These are phyloP conservation scores for Lactuca sativa DNA, from an alignment of 129 eudicot genomes.

Conservation along the genomic window DNA sequence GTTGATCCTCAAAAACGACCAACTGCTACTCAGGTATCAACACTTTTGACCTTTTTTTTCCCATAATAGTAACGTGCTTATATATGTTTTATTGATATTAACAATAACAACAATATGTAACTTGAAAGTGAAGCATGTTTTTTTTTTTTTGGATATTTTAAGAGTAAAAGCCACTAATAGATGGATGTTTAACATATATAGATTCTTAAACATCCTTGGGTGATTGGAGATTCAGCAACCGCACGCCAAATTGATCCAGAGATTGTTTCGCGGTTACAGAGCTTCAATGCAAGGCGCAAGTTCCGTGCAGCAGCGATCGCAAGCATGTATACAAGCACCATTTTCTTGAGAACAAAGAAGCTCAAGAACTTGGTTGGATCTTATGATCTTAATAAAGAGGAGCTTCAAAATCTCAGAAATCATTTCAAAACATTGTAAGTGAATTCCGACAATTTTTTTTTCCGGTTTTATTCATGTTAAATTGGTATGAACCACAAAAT, in stretches of 20 bases:
- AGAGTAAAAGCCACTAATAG: background rate
- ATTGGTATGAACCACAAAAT: too few relatives aligned
- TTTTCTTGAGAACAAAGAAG: conserved; percentile 75
- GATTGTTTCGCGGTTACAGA: conserved; percentile 64
- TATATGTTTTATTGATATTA: too few relatives aligned
- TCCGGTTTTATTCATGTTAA: background rate
- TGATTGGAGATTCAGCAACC: conserved; percentile 74
- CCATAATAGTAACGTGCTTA: background rate
- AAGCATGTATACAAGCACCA: conserved; percentile 75
- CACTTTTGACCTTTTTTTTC: conserved; percentile 4
- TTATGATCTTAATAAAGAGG: conserved; percentile 72
- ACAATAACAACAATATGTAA: too few relatives aligned
- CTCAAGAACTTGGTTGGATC: conserved; percentile 73
- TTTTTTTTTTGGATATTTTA: background rate
- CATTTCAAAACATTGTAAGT: conserved; percentile 73
- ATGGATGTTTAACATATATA: conserved; percentile 19
- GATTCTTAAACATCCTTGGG: conserved; percentile 85
- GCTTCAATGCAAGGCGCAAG: conserved; percentile 74
- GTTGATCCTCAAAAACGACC: conserved; percentile 71
- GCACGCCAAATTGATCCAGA: conserved; percentile 74
- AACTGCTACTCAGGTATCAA: conserved; percentile 60
- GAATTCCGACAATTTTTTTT: background rate
- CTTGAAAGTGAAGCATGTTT: background rate
- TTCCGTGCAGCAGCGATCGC: conserved; percentile 89
- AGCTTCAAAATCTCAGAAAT: conserved; percentile 56